A percentile compares a stretch with the other conserved stretches of the same genome.
phyloP scores from a whole-genome alignment of 345 rosid genomes.

The Citrus sp. region DNA sequence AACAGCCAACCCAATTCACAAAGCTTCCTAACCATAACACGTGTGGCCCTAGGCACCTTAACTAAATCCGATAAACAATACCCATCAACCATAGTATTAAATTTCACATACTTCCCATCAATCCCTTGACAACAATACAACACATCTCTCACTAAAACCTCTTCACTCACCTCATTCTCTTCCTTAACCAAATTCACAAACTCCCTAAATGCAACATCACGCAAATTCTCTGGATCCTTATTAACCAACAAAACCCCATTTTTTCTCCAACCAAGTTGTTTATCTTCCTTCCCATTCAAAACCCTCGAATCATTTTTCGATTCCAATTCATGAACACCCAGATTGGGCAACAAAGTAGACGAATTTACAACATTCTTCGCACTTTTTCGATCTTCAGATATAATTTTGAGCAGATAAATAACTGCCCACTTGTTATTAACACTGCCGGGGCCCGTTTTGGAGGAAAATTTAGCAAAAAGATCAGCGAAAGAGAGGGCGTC shows the following conservation, averaged over 20 bases:
- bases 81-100: slow-evolving; percentile 60
- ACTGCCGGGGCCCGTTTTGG: slow-evolving; percentile 83
- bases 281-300: slow-evolving; percentile 25
- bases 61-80: slow-evolving; percentile 54
- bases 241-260: slow-evolving; percentile 75
- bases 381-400: slow-evolving; percentile 64
- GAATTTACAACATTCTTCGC: slow-evolving; percentile 38
- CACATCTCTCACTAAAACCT: slow-evolving; percentile 84
- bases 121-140: slow-evolving; percentile 91
- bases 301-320: slow-evolving; percentile 28
- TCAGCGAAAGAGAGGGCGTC: slow-evolving; percentile 85
- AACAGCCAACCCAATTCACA: slow-evolving; percentile 97
- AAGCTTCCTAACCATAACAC: slow-evolving; percentile 71
- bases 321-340: slow-evolving; percentile 34
- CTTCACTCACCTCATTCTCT: slow-evolving; percentile 90
- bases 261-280: slow-evolving; percentile 40
- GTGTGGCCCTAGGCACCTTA: slow-evolving; percentile 69
- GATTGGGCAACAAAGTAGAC: slow-evolving; percentile 53
- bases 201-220: slow-evolving; percentile 78
- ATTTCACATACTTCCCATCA: slow-evolving; percentile 85
- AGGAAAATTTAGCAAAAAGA: slow-evolving; percentile 74
- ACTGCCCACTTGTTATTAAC: slow-evolving; percentile 92
- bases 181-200: slow-evolving; percentile 63
- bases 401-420: slow-evolving; percentile 69
- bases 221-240: slow-evolving; percentile 75